A percentile compares a stretch with the other conserved stretches of the same genome.
These are phyloP conservation scores for Eucalyptus melliodora DNA, from an alignment of 345 rosid genomes.

Conservation along the genomic window DNA sequence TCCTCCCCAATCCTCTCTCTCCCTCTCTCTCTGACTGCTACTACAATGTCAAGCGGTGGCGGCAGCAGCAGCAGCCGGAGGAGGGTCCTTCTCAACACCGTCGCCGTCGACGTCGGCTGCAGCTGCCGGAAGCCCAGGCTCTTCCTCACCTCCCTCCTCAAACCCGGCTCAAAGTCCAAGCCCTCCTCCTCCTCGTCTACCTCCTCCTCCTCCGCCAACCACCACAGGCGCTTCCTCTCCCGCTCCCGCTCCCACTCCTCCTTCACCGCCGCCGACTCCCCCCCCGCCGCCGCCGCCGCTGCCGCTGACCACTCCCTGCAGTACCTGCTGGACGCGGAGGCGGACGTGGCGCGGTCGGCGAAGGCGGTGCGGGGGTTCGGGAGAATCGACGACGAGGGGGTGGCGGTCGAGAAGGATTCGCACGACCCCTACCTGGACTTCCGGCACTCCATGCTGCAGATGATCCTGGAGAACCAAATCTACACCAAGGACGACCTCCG, in stretches of 20 bases:
- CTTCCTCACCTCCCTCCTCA: constrained; percentile 25
- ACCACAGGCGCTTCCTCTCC: background rate
- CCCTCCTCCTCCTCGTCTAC: background rate
- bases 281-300: background rate
- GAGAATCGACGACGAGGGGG: constrained; percentile 45
- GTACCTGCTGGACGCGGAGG: constrained; percentile 9
- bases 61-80: constrained; percentile 20
- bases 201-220: background rate
- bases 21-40: background rate
- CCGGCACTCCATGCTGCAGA: constrained; percentile 88
- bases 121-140: constrained; percentile 46
- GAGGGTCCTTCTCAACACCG: constrained; percentile 36
- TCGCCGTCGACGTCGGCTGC: constrained; percentile 62
- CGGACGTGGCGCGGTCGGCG: constrained; percentile 2
- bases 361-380: constrained; percentile 33
- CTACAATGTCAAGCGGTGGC: constrained; percentile 19
- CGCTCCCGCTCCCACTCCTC: constrained; percentile 6
- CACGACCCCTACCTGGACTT: constrained; percentile 89
- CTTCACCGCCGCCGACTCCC: background rate
- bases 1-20: background rate
- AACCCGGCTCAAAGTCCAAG: constrained; percentile 22
- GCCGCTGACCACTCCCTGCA: background rate
- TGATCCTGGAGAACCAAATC: constrained; percentile 84
- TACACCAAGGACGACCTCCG: constrained; percentile 70
- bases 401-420: constrained; percentile 93